Evolutionary conservation across 495 filamentous ascomycete genomes (phyloP), one percentile per base, ranked within the genome.

Genomic region (Aspergillus sparsus): DNA sequence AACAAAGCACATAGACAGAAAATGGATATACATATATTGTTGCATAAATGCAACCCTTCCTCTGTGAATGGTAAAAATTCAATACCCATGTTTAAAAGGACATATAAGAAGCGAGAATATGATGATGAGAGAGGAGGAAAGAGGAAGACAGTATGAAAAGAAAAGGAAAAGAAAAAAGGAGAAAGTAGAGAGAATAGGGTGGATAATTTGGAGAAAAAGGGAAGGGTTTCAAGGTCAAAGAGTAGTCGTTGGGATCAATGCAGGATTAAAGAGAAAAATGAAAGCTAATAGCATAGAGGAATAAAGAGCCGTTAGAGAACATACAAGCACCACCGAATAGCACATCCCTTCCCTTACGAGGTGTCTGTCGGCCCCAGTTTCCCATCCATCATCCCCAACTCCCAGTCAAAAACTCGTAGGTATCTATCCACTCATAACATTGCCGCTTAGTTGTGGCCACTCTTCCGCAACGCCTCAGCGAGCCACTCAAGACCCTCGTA

Each of bases 401-500:
- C 72, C 71, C 73, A 71, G 72, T 74, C 72, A 70, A 69, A 27
- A 71, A 60, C 66, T 70, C 72, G 62, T 67, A 67, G 69, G 69
- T 78, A 74, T 73, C 74, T 70, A 71, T 75, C 71, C 66, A 66
- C 66, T 68, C 69, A 73, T 69, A 67, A 63, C 66, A 73, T 72
- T 69, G 70, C 65, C 66, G 66, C 72, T 79, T 93, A 96, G 76
- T 87, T 83, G 78, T 89, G 90, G 74, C 89, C 89, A 69, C 89
- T 87, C 86, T 95, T 95, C 77, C 90, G 86, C 81, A 98, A 89
- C 68, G 91, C 89, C 79, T 89, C 90, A 79, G 92, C 91, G 74
- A 99, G 88, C 94, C 94, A 99, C 80, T 99, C 94, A 67, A 99
- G 89, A 87, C 94, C 94, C 81, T 99, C 94, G 76, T 97, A 99